phyloP scores from a whole-genome alignment of 2,329 filamentous ascomycete genomes.

The Fusarium sp. region DNA sequence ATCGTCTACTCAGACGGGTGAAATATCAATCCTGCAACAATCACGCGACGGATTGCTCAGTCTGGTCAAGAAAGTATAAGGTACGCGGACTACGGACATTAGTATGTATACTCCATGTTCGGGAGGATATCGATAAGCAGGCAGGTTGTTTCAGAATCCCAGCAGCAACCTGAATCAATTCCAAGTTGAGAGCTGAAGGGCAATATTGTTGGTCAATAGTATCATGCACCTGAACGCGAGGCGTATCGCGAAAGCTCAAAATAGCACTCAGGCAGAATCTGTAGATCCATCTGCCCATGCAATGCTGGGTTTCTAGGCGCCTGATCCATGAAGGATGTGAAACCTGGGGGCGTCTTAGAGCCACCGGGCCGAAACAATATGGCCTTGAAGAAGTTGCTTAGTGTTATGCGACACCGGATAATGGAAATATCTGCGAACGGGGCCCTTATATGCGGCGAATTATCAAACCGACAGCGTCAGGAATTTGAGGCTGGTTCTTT shows the following conservation, averaged over 20 bases:
- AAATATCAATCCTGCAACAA: background rate
- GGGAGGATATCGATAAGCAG: background rate
- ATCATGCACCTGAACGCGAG: background rate
- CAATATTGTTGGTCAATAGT: background rate
- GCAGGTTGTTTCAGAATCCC: slow-evolving; percentile 1
- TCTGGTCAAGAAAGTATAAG: background rate
- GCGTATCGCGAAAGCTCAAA: slow-evolving; percentile 33
- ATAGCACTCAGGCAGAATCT: slow-evolving; percentile 24
- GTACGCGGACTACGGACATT: background rate
- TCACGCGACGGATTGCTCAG: background rate
- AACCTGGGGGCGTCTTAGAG: slow-evolving; percentile 38
- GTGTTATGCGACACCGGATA: background rate
- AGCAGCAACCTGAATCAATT: background rate
- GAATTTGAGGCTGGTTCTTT: background rate
- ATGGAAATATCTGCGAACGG: background rate
- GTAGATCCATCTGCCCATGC: background rate
- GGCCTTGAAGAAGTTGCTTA: background rate
- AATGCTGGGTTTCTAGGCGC: slow-evolving; percentile 15
- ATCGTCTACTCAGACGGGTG: background rate
- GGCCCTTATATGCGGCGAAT: background rate
- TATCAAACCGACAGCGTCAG: slow-evolving; percentile 20
- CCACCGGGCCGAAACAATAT: slow-evolving; percentile 27
- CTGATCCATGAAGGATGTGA: slow-evolving; percentile 40
- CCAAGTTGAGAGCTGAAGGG: background rate
- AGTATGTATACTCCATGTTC: background rate